Percentiles rank a stretch among this genome's conserved stretches.
Evolutionary conservation across 2,329 filamentous ascomycete genomes (phyloP).

Genomic region (Aspergillus udagawae): DNA sequence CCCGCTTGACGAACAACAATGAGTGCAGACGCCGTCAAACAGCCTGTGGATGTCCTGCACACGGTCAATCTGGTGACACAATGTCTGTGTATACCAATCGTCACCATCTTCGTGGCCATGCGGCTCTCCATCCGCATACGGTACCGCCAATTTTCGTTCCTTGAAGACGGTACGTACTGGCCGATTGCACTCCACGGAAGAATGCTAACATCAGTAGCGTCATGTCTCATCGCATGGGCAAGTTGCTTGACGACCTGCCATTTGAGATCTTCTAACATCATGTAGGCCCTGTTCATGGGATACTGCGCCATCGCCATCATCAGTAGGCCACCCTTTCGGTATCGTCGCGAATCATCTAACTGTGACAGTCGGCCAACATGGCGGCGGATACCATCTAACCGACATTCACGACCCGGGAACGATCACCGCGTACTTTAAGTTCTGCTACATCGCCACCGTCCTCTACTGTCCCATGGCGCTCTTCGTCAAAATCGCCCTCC

Average conservation of each 20-base stretch:
- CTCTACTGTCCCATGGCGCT: conserved; percentile 41
- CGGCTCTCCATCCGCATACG: conserved; percentile 29
- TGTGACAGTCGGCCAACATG: conserved; percentile 28
- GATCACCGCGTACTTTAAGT: conserved; percentile 25
- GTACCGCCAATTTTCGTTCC: conserved; percentile 26
- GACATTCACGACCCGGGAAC: conserved; percentile 20
- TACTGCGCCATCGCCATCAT: conserved; percentile 31
- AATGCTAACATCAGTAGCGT: conserved; percentile 12
- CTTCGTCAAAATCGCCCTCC: conserved; percentile 35
- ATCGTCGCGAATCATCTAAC: not conserved
- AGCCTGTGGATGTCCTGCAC: conserved; percentile 24
- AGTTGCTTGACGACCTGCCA: not conserved
- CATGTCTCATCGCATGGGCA: conserved; percentile 19
- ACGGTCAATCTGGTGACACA: conserved; percentile 35
- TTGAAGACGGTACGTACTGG: conserved; percentile 33
- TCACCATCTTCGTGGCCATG: conserved; percentile 27
- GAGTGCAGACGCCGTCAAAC: conserved; percentile 9
- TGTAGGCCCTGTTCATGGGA: conserved; percentile 28
- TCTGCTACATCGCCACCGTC: conserved; percentile 36
- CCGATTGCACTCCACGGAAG: not conserved
- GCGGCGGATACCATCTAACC: conserved; percentile 32
- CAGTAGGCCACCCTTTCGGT: conserved; percentile 10
- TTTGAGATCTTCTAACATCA: not conserved
- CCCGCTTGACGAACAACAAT: conserved; percentile 14
- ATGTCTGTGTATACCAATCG: conserved; percentile 33